phyloP scores from a whole-genome alignment of 1,284 basidiomycete species.

The Moesziomyces sp. region DNA sequence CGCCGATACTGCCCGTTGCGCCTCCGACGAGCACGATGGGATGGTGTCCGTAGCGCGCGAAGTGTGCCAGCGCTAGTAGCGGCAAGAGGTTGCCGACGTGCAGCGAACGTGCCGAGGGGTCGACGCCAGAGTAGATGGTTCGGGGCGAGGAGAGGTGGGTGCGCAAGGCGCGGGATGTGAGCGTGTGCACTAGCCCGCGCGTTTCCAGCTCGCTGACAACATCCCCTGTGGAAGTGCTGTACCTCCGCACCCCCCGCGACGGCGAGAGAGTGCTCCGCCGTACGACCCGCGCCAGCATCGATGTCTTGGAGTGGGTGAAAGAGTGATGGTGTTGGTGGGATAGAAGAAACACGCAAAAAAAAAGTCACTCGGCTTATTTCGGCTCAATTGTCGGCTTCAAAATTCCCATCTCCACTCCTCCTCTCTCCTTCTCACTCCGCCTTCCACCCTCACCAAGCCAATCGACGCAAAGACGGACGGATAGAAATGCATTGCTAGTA shows the following conservation, averaged over 20 bases:
- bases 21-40: constrained; percentile 75
- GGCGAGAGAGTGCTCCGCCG: too few species aligned
- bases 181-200: constrained; percentile 43
- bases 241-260: not conserved
- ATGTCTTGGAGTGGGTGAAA: not conserved
- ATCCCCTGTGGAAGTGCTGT: not conserved
- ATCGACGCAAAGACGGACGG: too few species aligned
- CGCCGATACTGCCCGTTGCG: constrained; percentile 94
- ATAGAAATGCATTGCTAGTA: too few species aligned
- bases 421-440: not conserved
- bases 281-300: not conserved
- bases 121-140: constrained; percentile 87
- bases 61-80: constrained; percentile 85
- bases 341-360: too few species aligned
- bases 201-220: constrained; percentile 35
- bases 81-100: constrained; percentile 95
- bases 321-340: too few species aligned
- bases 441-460: too few species aligned
- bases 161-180: constrained; percentile 47
- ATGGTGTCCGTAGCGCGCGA: constrained; percentile 83
- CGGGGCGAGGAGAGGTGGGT: constrained; percentile 36
- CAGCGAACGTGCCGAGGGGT: constrained; percentile 87
- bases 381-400: too few species aligned
- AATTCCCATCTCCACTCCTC: not conserved
- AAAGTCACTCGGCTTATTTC: too few species aligned